phyloP scores from a whole-genome alignment of 2,329 filamentous ascomycete species.

The Aspergillus intermedius region DNA sequence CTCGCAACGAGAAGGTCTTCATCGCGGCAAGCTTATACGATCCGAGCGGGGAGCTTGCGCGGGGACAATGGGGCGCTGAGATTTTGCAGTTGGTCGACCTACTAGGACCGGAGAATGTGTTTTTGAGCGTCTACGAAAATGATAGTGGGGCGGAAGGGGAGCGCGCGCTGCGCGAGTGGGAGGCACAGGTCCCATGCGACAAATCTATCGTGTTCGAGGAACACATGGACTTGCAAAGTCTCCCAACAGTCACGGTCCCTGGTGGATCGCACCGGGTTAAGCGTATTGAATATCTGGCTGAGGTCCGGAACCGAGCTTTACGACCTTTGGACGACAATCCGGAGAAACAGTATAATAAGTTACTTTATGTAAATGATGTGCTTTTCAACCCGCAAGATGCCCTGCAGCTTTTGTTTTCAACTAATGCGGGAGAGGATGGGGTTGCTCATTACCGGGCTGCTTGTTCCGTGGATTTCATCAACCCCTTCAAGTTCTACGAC shows the following conservation, averaged over 20 bases:
- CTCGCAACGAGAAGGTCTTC: slow-evolving; percentile 60
- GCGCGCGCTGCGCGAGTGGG: slow-evolving; percentile 49
- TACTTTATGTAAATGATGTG: slow-evolving; percentile 63
- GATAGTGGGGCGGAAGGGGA: slow-evolving; percentile 55
- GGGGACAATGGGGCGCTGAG: slow-evolving; percentile 58
- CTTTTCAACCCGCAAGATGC: slow-evolving; percentile 55
- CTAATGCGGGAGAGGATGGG: slow-evolving; percentile 49
- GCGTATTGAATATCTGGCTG: slow-evolving; percentile 66
- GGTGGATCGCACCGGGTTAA: slow-evolving; percentile 60
- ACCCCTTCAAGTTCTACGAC: slow-evolving; percentile 70
- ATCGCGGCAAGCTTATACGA: slow-evolving; percentile 68
- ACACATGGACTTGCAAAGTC: slow-evolving; percentile 49
- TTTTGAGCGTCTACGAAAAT: slow-evolving; percentile 68
- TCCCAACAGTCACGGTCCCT: slow-evolving; percentile 57
- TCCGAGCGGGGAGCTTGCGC: slow-evolving; percentile 51
- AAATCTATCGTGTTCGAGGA: slow-evolving; percentile 55
- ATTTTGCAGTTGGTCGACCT: slow-evolving; percentile 58
- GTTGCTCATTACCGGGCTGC: slow-evolving; percentile 58
- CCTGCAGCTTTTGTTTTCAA: slow-evolving; percentile 56
- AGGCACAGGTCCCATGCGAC: slow-evolving; percentile 43
- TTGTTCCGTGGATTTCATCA: slow-evolving; percentile 69
- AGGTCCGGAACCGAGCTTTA: slow-evolving; percentile 65
- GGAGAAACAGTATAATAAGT: slow-evolving; percentile 46
- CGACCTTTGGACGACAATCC: slow-evolving; percentile 51
- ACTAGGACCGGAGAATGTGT: slow-evolving; percentile 61